Base-by-base conservation (phyloP, 2,329 filamentous ascomycete genomes). In the Seiridium unicorne region DNA sequence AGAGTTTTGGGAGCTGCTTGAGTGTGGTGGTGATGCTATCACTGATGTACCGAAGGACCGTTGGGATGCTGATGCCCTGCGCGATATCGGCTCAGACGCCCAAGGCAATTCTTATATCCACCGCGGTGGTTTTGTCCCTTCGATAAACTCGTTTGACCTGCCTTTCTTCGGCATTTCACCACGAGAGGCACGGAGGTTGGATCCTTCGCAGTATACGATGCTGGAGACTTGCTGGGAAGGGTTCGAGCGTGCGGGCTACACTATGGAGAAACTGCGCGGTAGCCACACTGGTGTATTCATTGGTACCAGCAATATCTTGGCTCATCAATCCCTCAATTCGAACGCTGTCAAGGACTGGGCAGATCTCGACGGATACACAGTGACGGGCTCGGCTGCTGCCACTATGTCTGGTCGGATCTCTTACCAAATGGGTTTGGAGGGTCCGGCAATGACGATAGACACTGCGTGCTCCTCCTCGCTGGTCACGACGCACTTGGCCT, bases 1-100 rank as follows among this genome's bases (percentile, higher is more conserved):
- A 3, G 66, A 68, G 2, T 72, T 76, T 7, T 77, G 74, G 75
- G 58, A 73, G 7, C 57, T 77, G 6, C 65, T 74, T 11, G 51
- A 67, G 49, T 54, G 63, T 26, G 69, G 68, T 11, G 62, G 63
- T n/a, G 68, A 71, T 40, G 65, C 70, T 8, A 62, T 62, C 1
- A 51, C 58, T 3, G 70, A 73, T 1, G 65, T 74, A 7, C 70
- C 73, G 1, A 13, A 63, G 3, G 62, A 66, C 31, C 69, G 75
- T 9, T 76, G 72, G 60, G 64, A 70, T 57, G 40, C 38, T 13
- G 56, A 61, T 49, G 57, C 58, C 42, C 11, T 62, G 40, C 60
- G 61, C 5, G 49, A 69, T 7, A 63, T 40, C 0, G 62, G 65
- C 57, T 51, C 64, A 32, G 60, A 65, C 80, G 61, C 79, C 79